Evolutionary conservation across 2,329 filamentous ascomycete species (phyloP).

Genomic region (Reticulascus tulasneorum): DNA sequence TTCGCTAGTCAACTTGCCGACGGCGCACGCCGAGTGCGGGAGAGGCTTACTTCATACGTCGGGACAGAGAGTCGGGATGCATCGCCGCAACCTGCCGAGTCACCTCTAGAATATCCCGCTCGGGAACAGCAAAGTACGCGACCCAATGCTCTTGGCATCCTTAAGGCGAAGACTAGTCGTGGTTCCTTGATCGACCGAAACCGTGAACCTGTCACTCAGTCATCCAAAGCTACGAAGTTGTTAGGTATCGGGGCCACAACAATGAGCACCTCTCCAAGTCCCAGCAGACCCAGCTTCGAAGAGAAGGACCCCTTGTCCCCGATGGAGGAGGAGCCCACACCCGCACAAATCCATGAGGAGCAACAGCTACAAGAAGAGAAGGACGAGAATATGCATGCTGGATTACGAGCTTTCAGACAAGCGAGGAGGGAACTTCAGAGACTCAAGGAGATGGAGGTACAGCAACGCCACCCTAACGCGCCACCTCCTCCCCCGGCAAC

Average conservation of each 20-base stretch:
- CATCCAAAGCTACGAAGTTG: constrained; percentile 58
- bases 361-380: constrained; percentile 24
- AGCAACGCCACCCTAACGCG: constrained; percentile 33
- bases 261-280: constrained; percentile 35
- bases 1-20: constrained; percentile 71
- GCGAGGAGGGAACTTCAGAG: constrained; percentile 53
- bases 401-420: constrained; percentile 54
- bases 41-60: constrained; percentile 66
- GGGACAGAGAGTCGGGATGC: constrained; percentile 51
- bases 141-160: constrained; percentile 58
- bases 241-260: constrained; percentile 49
- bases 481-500: constrained; percentile 8
- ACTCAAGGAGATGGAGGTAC: constrained; percentile 49
- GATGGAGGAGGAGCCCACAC: constrained; percentile 20
- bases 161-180: constrained; percentile 64
- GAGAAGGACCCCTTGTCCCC: constrained; percentile 24
- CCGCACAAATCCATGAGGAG: constrained; percentile 9
- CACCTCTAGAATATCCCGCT: too few species aligned
- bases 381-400: constrained; percentile 42
- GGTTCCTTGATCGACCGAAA: constrained; percentile 57
- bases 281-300: constrained; percentile 32
- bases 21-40: constrained; percentile 66
- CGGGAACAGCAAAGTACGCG: constrained; percentile 30
- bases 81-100: constrained; percentile 34
- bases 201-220: constrained; percentile 35